Conservation (phyloP, 805 yeast species). For the Candida sakaeoensis region DNA sequence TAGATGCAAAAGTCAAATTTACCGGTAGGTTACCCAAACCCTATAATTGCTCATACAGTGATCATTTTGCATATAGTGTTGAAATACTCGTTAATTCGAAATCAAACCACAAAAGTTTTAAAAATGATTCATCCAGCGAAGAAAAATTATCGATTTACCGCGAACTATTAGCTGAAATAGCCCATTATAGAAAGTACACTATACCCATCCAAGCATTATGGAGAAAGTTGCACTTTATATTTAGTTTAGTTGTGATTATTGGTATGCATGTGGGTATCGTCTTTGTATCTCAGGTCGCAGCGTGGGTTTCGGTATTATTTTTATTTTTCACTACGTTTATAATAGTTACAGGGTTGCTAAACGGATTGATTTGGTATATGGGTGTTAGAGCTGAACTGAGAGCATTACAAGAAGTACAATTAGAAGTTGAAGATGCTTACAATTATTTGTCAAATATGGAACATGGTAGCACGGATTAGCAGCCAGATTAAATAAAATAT, state of each 20-base stretch:
- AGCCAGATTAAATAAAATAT: too few species aligned
- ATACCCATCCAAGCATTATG: constrained; percentile 60
- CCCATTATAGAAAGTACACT: constrained; percentile 36
- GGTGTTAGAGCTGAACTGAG: constrained; percentile 81
- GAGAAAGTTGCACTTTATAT: constrained; percentile 62
- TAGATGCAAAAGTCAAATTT: constrained; percentile 68
- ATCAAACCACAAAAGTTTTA: constrained; percentile 6
- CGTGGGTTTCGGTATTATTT: constrained; percentile 69
- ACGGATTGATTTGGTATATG: constrained; percentile 73
- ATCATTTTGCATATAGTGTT: constrained; percentile 81
- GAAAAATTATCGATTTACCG: constrained; percentile 32
- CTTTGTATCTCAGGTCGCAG: constrained; percentile 52
- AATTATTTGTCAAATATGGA: constrained; percentile 2
- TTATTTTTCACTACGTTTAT: constrained; percentile 52
- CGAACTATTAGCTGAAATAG: constrained; percentile 25
- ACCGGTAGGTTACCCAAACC: constrained; percentile 63
- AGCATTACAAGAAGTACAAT: constrained; percentile 69
- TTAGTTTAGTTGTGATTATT: constrained; percentile 37
- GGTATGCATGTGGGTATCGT: constrained; percentile 54
- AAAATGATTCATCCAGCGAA: constrained; percentile 11
- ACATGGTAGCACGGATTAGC: neutral
- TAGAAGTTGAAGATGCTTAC: constrained; percentile 50
- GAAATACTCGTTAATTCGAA: constrained; percentile 20
- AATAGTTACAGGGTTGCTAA: constrained; percentile 62
- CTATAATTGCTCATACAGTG: constrained; percentile 65